Evolutionary conservation across 495 filamentous ascomycete species (phyloP).

Genomic region (Viridothelium virens): DNA sequence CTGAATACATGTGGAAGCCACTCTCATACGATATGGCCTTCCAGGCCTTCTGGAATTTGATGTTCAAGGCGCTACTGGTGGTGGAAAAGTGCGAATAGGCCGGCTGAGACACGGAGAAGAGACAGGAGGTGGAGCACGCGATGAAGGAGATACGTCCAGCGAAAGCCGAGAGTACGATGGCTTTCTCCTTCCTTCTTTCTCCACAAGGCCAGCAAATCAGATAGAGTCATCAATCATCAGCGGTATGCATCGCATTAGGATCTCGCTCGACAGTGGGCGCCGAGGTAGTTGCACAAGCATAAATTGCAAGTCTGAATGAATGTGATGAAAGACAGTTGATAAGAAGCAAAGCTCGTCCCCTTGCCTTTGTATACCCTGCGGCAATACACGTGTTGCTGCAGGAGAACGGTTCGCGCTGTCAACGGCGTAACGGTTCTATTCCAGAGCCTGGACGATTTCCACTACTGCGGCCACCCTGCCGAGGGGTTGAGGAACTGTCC

Average conservation of each 20-base stretch:
- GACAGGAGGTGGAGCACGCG: neutral
- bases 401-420: conserved; percentile 8
- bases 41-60: conserved; percentile 1
- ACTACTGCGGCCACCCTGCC: conserved; percentile 12
- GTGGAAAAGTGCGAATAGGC: neutral
- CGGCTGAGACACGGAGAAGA: neutral
- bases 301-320: neutral
- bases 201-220: too few species aligned
- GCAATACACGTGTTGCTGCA: conserved; percentile 7
- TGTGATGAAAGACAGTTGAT: neutral
- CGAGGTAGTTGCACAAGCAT: neutral
- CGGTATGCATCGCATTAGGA: too few species aligned
- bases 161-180: neutral
- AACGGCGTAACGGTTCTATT: conserved; percentile 9
- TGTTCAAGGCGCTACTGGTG: neutral
- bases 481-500: neutral
- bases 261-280: too few species aligned
- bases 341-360: neutral
- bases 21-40: neutral
- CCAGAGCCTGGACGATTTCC: neutral
- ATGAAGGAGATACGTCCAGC: neutral
- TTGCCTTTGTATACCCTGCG: conserved; percentile 8
- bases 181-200: neutral
- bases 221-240: too few species aligned
- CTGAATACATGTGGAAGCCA: conserved; percentile 8